phyloP scores from a whole-genome alignment of 139 green algal species.

The Picochlorum costavermella region DNA sequence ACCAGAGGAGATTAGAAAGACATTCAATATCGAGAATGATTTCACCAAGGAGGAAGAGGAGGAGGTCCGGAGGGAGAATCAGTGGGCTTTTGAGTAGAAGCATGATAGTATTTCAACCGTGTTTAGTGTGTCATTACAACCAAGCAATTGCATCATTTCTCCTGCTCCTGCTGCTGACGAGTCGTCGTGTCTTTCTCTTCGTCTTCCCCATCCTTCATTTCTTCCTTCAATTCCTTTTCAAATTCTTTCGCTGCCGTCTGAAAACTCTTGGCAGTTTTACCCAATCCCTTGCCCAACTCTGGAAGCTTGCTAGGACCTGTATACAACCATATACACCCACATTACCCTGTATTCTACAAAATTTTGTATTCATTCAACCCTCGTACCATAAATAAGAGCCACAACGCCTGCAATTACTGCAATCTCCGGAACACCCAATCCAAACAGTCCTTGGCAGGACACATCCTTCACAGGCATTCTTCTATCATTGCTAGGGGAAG shows the following conservation, averaged over 20 bases:
- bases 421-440: slow-evolving; percentile 76
- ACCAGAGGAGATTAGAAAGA: slow-evolving; percentile 91
- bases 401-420: slow-evolving; percentile 79
- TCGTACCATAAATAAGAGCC: slow-evolving; percentile 70
- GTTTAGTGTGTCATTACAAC: background rate
- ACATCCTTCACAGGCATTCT: slow-evolving; percentile 12
- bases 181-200: background rate
- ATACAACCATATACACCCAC: slow-evolving; percentile 18
- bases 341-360: no score
- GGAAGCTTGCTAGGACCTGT: slow-evolving; percentile 81
- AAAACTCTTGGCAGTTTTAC: slow-evolving; percentile 91
- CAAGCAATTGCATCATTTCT: background rate
- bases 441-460: slow-evolving; percentile 59
- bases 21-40: slow-evolving; percentile 97
- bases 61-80: slow-evolving; percentile 69
- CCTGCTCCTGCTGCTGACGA: background rate
- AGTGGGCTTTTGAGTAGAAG: slow-evolving; percentile 47
- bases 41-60: slow-evolving; percentile 88
- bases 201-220: slow-evolving; percentile 1
- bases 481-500: no score
- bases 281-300: slow-evolving; percentile 83
- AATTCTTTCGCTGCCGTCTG: slow-evolving; percentile 65
- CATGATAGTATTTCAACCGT: no score
- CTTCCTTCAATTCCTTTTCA: slow-evolving; percentile 27
- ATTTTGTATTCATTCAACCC: background rate